Evolutionary conservation across 768 basidiomycete species (phyloP), one percentile per base, ranked within the genome.

Genomic region (Suillus paluster): DNA sequence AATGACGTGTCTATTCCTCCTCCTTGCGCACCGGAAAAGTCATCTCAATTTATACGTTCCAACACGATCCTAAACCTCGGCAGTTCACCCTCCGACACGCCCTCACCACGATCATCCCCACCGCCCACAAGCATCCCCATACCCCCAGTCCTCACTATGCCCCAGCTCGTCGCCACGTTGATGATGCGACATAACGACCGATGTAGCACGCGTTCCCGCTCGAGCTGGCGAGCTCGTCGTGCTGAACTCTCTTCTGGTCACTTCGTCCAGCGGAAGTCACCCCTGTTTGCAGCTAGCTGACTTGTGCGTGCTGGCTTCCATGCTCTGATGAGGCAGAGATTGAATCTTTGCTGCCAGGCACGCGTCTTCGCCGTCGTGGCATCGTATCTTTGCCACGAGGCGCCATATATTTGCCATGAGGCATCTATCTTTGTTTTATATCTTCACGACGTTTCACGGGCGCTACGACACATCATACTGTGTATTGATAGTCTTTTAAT

Each of bases 81-180:
- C 19, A 30, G 5, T 5, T 10, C 19, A 30, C 30, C 30, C 19
- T 30, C 30, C 19, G 65, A 63, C 53, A 59, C 60, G 8, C 15
- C 57, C 0, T n/a, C 58, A 10, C 21, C 64, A 54, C 45, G 45
- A 42, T 44, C 63, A 39, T 38, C 62, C 14, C 56, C 63, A 63
- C 34, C 62, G 36, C 45, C 45, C 62, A 58, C 21, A 30, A 56
- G 9, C 71, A 53, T 30, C 60, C 38, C 57, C 12, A 39, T 57
- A 14, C 44, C 57, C 25, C 58, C 64, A 49, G 65, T 67, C 33
- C 65, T 75, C 67, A 66, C 75, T 2, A 72, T 75, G 58, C 67
- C 75, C 1, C 73, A 75, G 54, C 73, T 75, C 15, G 73, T 75
- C 19, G 73, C 73, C 23, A 66, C 70, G 9, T 67, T 75, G 19